Base-by-base conservation (phyloP, 129 eudicot species). In the Flaveria linearis region DNA sequence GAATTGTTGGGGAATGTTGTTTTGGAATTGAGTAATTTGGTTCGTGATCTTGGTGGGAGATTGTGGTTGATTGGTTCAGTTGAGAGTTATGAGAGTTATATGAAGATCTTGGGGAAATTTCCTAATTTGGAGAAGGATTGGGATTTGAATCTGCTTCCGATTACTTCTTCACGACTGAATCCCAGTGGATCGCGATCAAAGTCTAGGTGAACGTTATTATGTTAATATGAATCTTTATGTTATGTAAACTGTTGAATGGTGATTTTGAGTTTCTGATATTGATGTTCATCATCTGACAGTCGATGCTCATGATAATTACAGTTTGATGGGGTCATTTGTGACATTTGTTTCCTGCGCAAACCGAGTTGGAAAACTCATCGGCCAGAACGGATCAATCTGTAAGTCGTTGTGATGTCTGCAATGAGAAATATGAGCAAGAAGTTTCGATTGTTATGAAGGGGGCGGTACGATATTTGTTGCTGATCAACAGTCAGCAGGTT, bases 291-390 rank as follows among this genome's bases (percentile, higher is more conserved):
- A 73, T 83, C 87, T 90, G 78, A 90, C 88, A 85, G 88, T 87
- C 74, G 78, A 69, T 83, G 82, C 77, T 78, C 83, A 76, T 87
- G 80, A 76, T 84, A 75, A 76, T 76, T 91, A 75, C 97, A 95
- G 99, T 87, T 91, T 95, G 87, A 84, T 95, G 88, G 91, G 90
- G 84, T 91, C 99, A 66, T 95, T 95, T 85, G 97, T 95, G 70
- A 97, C 99, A 51, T 88, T 95, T 76, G 99, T 89, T 91, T 66
- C 76, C 97, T 49, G 74, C 77, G 66, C 80, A 85, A 39, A 82
- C 93, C 2, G 97, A 94, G 82, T 58, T 76, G 68, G 82, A 80
- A 28, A 52, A 62, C 63, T 61, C 83, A 15, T 69, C 76, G 16
- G 80, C 69, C 61, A 84, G 45, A 69, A 55, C 49, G 26, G 82